Evolutionary conservation across 2,329 filamentous ascomycete species (phyloP), one percentile per base, ranked within the genome.

Genomic region (Aspergillus eucalypticola): DNA sequence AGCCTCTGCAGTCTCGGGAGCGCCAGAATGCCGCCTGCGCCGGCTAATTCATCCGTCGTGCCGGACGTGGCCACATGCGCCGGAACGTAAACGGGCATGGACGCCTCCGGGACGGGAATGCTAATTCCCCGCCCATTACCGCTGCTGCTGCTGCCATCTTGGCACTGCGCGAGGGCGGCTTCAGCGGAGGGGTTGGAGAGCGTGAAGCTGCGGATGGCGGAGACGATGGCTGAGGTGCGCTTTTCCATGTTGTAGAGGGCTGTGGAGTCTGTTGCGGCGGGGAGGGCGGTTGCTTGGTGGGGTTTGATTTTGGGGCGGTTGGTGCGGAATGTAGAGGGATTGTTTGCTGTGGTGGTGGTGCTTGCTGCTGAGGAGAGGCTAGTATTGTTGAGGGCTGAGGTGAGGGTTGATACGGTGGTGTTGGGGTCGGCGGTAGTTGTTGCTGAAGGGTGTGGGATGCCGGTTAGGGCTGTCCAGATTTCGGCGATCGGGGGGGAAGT

Each of bases 391-490:
- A 71, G 46, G 15, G 51, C 39, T 15, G 62, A 65, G 10, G 64
- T 23, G 44, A 53, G 53, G 11, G 65, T 60, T 15, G 67, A 68
- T 53, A 60, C 64, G 39, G 65, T 56, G 64, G 55, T 38, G 64
- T 62, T 56, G 67, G 44, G 3, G 3, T 27, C 41, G 25, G 64
- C 21, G 25, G 60, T 25, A 49, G 64, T 54, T 35, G 32, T 1
- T 35, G 32, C 32, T 15, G 67, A 66, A 6, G 72, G 68, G 39
- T 77, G 67, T 4, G 71, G 64, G 27, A 76, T 67, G 46, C 78
- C 78, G 17, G 79, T 81, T 10, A 82, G 68, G 2, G 85, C 84
- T 42, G 84, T 82, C 84, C 86, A 89, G 65, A 89, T 88, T 44
- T 83, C 81, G 46, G 84, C 81, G 60, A 79, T 79, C 10, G 85